A percentile compares a stretch with the other conserved stretches of the same genome.
Evolutionary conservation across 805 yeast genomes (phyloP).

Genomic region (Ogataea salicorniae): DNA sequence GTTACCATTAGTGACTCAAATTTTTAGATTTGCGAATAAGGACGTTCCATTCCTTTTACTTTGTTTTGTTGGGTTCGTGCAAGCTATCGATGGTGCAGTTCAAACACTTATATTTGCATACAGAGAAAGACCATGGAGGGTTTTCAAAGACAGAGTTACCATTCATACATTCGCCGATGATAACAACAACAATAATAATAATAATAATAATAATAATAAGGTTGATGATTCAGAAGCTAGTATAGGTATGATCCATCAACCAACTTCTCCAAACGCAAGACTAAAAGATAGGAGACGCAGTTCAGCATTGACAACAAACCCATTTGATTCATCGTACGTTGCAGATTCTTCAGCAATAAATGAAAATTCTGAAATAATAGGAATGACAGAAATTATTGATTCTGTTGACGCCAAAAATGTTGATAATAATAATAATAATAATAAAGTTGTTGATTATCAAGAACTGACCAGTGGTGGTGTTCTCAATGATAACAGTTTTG

Average conservation of each 20-base stretch:
- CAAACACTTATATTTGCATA: conserved; percentile 15
- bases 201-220: neutral
- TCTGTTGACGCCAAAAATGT: neutral
- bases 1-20: conserved; percentile 13
- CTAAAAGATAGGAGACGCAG: too few relatives aligned
- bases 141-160: neutral
- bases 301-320: too few relatives aligned
- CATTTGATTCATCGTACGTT: too few relatives aligned
- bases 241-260: too few relatives aligned
- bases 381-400: neutral
- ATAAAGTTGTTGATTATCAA: neutral
- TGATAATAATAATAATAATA: neutral
- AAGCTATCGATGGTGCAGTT: conserved; percentile 18
- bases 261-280: too few relatives aligned
- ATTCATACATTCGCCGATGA: neutral
- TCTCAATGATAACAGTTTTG: neutral
- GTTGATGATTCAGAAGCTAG: too few relatives aligned
- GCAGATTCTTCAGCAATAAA: too few relatives aligned
- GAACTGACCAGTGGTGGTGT: neutral
- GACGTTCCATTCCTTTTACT: conserved; percentile 6
- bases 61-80: conserved; percentile 9
- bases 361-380: too few relatives aligned
- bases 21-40: conserved; percentile 6
- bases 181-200: neutral
- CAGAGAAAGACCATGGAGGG: conserved; percentile 20